Percentiles rank a stretch among this genome's conserved stretches.
phyloP scores from a whole-genome alignment of 495 filamentous ascomycete species.

The Tuber indicum region DNA sequence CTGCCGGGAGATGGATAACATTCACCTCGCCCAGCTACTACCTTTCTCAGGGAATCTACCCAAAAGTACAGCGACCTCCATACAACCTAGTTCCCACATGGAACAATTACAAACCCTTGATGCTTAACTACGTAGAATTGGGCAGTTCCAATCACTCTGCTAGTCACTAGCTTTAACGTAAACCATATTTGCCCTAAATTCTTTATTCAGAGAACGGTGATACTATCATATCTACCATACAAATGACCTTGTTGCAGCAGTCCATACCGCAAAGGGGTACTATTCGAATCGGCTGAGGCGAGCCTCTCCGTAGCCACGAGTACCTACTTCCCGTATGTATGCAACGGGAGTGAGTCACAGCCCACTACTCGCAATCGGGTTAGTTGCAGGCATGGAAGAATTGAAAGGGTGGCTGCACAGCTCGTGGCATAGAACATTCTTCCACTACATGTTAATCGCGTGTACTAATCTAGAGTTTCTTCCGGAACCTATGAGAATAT shows the following conservation, averaged over 20 bases:
- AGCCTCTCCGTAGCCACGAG: neutral
- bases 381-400: neutral
- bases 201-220: neutral
- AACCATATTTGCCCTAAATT: neutral
- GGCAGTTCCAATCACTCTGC: neutral
- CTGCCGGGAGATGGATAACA: neutral
- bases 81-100: neutral
- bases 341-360: neutral
- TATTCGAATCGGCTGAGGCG: neutral
- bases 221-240: neutral
- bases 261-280: neutral
- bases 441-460: neutral
- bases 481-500: neutral
- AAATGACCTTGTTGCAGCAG: neutral
- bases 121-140: neutral
- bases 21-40: neutral
- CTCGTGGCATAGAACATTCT: neutral
- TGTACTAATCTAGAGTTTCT: neutral
- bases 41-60: neutral
- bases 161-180: neutral
- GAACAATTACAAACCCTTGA: neutral
- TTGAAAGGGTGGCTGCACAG: neutral
- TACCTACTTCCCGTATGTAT: neutral
- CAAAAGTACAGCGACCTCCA: neutral
- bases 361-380: neutral